phyloP scores from a whole-genome alignment of 768 basidiomycete genomes.

The Pleurotus tuoliensis region DNA sequence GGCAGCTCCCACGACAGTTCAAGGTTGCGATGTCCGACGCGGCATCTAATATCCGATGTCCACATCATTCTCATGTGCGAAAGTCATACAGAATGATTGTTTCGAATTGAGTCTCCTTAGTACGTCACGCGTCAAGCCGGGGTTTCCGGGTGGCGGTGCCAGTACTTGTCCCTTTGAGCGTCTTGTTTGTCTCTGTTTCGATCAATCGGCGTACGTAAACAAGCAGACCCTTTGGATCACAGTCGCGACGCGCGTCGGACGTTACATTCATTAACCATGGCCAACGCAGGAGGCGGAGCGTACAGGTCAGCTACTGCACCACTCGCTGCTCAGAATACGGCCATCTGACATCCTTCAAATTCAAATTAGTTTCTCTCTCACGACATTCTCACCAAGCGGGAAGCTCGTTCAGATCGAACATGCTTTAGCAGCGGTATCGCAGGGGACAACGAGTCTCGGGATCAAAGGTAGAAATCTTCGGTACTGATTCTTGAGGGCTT shows the following conservation, averaged over 20 bases:
- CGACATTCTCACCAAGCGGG: conserved; percentile 98
- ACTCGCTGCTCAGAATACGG: conserved; percentile 1
- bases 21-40: too few species aligned
- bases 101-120: not conserved
- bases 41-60: not conserved
- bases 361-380: conserved; percentile 84
- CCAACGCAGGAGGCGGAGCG: conserved; percentile 77
- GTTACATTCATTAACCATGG: conserved; percentile 40
- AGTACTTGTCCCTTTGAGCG: not conserved
- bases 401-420: conserved; percentile 99
- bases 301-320: conserved; percentile 49
- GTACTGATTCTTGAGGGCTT: not conserved
- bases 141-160: not conserved
- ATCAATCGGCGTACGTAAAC: too few species aligned
- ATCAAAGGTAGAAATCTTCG: conserved; percentile 76
- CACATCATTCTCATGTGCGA: not conserved
- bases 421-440: conserved; percentile 92
- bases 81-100: too few species aligned
- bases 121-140: not conserved
- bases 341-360: conserved; percentile 8
- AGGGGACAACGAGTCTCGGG: conserved; percentile 94
- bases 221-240: not conserved
- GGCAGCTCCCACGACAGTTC: too few species aligned
- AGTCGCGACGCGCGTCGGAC: conserved; percentile 4
- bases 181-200: too few species aligned